Base-by-base conservation (phyloP, 495 filamentous ascomycete genomes). In the Aspergillus sclerotiicarbonarius region DNA sequence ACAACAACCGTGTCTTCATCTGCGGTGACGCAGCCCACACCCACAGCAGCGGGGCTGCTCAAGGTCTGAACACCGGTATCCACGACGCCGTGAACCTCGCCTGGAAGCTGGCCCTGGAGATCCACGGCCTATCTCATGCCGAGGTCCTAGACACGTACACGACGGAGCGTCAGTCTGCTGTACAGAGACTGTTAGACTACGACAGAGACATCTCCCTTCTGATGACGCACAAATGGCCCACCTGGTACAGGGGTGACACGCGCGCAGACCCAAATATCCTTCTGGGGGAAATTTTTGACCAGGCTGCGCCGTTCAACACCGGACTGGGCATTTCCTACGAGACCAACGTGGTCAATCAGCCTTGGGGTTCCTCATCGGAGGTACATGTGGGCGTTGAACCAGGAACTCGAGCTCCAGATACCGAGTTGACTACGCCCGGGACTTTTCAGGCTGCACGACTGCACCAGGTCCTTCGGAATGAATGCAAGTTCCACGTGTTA, bases 1-100 rank as follows among this genome's bases (percentile, higher is more conserved):
- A 19, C n/a, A 57, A 72, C 21, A 70, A 73, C 16, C 62, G 74
- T n/a, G 60, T 80, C 8, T 74, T 81, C 33, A 57, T 82, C 9
- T 72, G 70, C 6, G 80, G 80, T 2, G 79, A 82, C 62, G 76
- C 80, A n/a, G 70, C 67, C 30, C 79, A 82, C 53, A 80, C 78
- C 3, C 79, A 80, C 54, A 66, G 61, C 37, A 73, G 69, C n/a
- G 76, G 74, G 8, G 77, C 76, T 4, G 80, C 76, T 1, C 79
- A 82, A 47, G 80, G 80, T 2, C 71, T 80, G 69, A 82, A 82
- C 62, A 77, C 73, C 0, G 78, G 80, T 0, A 62, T 82, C 16
- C 76, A 81, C 46, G 80, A 81, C 53, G 73, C 78, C 1, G 71
- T 76, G 3, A 80, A 80, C 44, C 66, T 82, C 0, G 68, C 60